Evolutionary conservation across 2,329 filamentous ascomycete species (phyloP).

Genomic region (Trichoderma breve): DNA sequence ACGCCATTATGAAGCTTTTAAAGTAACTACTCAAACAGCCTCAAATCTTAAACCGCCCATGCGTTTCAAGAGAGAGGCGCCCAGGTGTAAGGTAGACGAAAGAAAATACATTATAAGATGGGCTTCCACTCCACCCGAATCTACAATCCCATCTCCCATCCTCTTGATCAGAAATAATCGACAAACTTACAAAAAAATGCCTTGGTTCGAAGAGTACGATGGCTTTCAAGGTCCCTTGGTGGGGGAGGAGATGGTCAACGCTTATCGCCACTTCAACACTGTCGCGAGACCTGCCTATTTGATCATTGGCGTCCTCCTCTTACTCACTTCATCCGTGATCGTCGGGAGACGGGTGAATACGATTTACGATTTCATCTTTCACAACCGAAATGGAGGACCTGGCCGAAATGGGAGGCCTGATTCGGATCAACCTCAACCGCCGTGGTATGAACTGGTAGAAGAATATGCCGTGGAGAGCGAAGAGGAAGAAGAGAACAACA

Average conservation of each 20-base stretch:
- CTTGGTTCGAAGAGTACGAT: not conserved
- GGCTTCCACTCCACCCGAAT: not conserved
- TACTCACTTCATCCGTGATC: not conserved
- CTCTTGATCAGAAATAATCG: too few relatives aligned
- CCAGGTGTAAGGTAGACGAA: not conserved
- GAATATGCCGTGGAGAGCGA: not conserved
- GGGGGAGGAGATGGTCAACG: not conserved
- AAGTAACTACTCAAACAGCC: not conserved
- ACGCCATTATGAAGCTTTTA: not conserved
- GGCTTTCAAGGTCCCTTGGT: not conserved
- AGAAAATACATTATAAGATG: not conserved
- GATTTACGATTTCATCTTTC: not conserved
- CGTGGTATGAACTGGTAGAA: not conserved
- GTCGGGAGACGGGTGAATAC: not conserved
- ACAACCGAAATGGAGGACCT: not conserved
- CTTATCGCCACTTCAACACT: not conserved
- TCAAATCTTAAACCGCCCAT: not conserved
- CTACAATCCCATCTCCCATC: not conserved
- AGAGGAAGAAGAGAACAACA: not conserved
- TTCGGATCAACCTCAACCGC: not conserved
- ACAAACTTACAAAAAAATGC: not conserved
- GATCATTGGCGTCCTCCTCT: not conserved
- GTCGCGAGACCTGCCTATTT: not conserved
- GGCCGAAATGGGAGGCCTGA: not conserved
- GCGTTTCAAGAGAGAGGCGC: not conserved